Conservation (phyloP, 257 asterid genomes). For the Linaria vulgaris region DNA sequence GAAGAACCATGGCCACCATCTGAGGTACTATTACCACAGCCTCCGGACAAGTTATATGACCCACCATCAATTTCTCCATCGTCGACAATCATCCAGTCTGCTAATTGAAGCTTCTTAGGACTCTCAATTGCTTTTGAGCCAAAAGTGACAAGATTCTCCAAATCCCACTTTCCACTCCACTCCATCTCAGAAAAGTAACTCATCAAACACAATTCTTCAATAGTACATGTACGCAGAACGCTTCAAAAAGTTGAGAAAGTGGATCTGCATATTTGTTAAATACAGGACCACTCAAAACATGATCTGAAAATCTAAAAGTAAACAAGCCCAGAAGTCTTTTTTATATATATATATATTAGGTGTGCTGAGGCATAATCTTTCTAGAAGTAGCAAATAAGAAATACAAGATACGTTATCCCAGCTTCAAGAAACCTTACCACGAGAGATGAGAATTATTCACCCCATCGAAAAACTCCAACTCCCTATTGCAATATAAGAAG, state of each 20-base stretch:
- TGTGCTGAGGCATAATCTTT: neutral
- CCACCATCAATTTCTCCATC: slow-evolving; percentile 57
- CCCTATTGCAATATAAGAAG: slow-evolving; percentile 20
- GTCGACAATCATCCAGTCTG: slow-evolving; percentile 64
- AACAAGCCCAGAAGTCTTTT: neutral
- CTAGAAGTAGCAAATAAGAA: neutral
- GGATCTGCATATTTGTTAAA: slow-evolving; percentile 10
- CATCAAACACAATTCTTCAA: slow-evolving; percentile 27
- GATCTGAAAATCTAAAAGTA: neutral
- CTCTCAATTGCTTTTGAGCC: slow-evolving; percentile 54
- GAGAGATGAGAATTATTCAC: slow-evolving; percentile 19
- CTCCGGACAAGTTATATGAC: slow-evolving; percentile 47
- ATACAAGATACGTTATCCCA: neutral
- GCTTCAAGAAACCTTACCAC: slow-evolving; percentile 21
- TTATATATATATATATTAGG: no score
- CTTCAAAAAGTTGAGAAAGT: no score
- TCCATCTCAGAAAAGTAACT: slow-evolving; percentile 57
- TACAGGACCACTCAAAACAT: slow-evolving; percentile 13
- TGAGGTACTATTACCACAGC: slow-evolving; percentile 47
- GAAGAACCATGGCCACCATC: slow-evolving; percentile 71
- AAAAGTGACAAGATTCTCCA: slow-evolving; percentile 56
- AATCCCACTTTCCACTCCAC: slow-evolving; percentile 75
- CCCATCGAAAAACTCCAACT: slow-evolving; percentile 25
- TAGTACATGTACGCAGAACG: no score
- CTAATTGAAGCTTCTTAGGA: slow-evolving; percentile 56